Conservation (phyloP, 768 basidiomycete species). For the Phaeotremella fagi region DNA sequence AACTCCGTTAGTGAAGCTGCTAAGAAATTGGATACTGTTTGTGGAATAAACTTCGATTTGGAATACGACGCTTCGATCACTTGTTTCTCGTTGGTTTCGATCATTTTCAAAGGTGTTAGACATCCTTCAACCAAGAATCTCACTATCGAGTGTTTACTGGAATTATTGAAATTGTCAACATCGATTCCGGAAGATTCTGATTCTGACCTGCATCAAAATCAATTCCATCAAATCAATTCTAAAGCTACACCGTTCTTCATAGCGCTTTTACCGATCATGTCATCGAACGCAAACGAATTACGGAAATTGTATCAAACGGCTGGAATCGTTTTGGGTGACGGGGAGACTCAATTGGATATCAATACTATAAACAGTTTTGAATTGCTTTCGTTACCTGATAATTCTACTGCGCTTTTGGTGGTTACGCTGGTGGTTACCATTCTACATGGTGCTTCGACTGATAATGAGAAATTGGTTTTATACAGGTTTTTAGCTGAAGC, state of each 20-base stretch:
- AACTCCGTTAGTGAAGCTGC: constrained; percentile 63
- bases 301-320: constrained; percentile 63
- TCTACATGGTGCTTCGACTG: constrained; percentile 67
- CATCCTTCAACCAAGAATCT: constrained; percentile 59
- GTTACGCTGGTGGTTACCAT: constrained; percentile 73
- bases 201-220: too few relatives aligned
- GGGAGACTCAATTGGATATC: constrained; percentile 10
- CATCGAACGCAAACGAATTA: constrained; percentile 52
- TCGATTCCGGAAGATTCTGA: constrained; percentile 10
- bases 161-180: constrained; percentile 50
- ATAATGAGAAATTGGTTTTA: constrained; percentile 73
- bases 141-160: constrained; percentile 53
- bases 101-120: constrained; percentile 82
- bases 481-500: constrained; percentile 72
- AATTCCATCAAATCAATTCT: constrained; percentile 1
- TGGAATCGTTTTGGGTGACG: constrained; percentile 52
- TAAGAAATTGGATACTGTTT: constrained; percentile 64
- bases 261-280: constrained; percentile 27
- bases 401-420: constrained; percentile 63
- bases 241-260: constrained; percentile 33
- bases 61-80: too few relatives aligned
- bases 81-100: constrained; percentile 73
- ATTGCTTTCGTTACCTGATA: constrained; percentile 51
- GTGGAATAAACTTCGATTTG: constrained; percentile 69
- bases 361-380: constrained; percentile 11